Evolutionary conservation across 1,284 basidiomycete genomes (phyloP).

Genomic region (Dichomitus squalens): DNA sequence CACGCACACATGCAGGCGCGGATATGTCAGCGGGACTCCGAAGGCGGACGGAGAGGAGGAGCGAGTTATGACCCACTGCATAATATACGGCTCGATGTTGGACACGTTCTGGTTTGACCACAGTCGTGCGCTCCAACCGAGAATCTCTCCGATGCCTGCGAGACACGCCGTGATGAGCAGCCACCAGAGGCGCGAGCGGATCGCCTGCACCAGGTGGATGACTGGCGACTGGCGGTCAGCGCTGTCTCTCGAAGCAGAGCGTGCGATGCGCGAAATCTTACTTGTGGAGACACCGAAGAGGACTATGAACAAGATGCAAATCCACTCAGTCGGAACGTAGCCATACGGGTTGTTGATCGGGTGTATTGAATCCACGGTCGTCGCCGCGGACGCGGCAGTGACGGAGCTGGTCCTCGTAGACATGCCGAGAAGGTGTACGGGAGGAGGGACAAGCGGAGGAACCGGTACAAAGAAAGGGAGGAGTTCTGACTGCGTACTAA

Average conservation of each 20-base stretch:
- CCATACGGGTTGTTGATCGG: conserved; percentile 24
- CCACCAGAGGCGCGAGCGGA: conserved; percentile 39
- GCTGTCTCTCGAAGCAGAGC: not conserved
- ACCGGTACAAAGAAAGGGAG: no score
- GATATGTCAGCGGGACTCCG: not conserved
- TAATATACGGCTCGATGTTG: conserved; percentile 34
- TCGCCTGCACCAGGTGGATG: conserved; percentile 33
- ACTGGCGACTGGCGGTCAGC: conserved; percentile 24
- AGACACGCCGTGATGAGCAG: conserved; percentile 37
- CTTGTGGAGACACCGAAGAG: conserved; percentile 33
- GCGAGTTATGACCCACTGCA: conserved; percentile 47
- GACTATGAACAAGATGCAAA: conserved; percentile 33
- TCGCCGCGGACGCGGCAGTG: not conserved
- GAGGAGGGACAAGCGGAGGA: no score
- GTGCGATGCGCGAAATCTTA: conserved; percentile 14
- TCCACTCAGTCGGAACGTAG: conserved; percentile 35
- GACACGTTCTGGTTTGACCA: conserved; percentile 35
- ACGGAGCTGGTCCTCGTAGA: not conserved
- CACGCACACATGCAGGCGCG: not conserved
- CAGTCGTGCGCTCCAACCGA: conserved; percentile 41
- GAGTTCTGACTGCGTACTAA: no score
- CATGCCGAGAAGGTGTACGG: not conserved
- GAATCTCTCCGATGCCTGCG: conserved; percentile 37
- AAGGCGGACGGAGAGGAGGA: not conserved
- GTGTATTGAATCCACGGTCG: not conserved